A percentile compares a stretch with the other conserved stretches of the same genome.
phyloP scores from a whole-genome alignment of 106 monocot genomes.

The Allium cepa region DNA sequence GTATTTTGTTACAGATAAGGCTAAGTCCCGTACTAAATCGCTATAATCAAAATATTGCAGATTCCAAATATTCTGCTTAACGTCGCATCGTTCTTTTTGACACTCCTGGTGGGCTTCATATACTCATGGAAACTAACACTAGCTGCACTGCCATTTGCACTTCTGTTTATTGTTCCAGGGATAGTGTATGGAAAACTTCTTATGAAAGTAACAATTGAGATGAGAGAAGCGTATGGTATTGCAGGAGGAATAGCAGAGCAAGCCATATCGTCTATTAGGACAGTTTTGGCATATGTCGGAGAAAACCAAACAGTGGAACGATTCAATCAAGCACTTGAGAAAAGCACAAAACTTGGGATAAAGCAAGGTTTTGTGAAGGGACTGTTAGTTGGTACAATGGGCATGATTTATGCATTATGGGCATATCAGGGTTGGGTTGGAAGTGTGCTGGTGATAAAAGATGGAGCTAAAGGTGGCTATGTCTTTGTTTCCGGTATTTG shows the following conservation, averaged over 20 bases:
- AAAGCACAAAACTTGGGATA: conserved; percentile 41
- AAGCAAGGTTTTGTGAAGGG: conserved; percentile 75
- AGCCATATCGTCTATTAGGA: conserved; percentile 63
- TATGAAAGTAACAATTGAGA: conserved; percentile 34
- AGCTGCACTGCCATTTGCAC: conserved; percentile 47
- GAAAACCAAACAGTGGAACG: conserved; percentile 38
- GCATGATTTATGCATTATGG: conserved; percentile 63
- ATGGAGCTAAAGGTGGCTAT: conserved; percentile 70
- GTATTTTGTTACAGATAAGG: no score
- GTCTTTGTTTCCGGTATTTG: conserved; percentile 46
- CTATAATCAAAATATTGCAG: background rate
- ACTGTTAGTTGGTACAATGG: conserved; percentile 47
- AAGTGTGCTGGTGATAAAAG: conserved; percentile 46
- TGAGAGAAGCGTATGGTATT: conserved; percentile 25
- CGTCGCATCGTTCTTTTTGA: background rate
- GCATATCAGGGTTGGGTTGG: conserved; percentile 71
- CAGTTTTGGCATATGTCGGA: conserved; percentile 58
- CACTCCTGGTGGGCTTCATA: conserved; percentile 28
- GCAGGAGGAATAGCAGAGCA: conserved; percentile 51
- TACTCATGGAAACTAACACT: conserved; percentile 64
- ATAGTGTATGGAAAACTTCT: conserved; percentile 67
- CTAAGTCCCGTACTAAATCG: background rate
- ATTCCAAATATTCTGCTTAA: conserved; percentile 6
- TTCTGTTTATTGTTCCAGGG: conserved; percentile 64
- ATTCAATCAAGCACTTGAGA: conserved; percentile 35